Conservation (phyloP, 345 rosid genomes). For the Acer yangbiense region DNA sequence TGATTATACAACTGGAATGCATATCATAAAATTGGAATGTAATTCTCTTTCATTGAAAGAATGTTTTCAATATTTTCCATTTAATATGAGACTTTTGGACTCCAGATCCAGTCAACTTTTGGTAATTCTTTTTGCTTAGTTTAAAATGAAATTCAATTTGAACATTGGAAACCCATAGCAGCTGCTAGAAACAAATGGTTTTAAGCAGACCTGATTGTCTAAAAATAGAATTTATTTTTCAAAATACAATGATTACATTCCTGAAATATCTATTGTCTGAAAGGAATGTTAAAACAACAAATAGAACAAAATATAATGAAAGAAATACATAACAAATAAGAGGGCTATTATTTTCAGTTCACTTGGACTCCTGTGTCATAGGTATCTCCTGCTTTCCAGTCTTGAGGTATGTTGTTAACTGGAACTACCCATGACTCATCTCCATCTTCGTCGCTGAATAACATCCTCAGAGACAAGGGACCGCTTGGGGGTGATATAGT, state of each 20-base stretch:
- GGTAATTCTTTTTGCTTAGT: too few relatives aligned
- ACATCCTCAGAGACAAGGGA: slow-evolving; percentile 60
- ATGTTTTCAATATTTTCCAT: neutral
- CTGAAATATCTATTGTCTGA: slow-evolving; percentile 8
- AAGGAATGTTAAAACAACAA: slow-evolving; percentile 8
- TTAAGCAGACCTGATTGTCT: slow-evolving; percentile 12
- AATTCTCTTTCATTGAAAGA: neutral
- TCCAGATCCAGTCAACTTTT: too few relatives aligned
- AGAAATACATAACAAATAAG: slow-evolving; percentile 12
- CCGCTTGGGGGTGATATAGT: slow-evolving; percentile 62
- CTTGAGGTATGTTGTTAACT: slow-evolving; percentile 52
- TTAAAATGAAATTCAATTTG: too few relatives aligned
- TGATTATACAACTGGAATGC: neutral
- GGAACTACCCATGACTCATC: slow-evolving; percentile 69
- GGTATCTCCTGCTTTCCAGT: slow-evolving; percentile 66
- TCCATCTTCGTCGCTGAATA: slow-evolving; percentile 57
- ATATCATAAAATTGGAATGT: too few relatives aligned
- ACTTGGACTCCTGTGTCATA: slow-evolving; percentile 69
- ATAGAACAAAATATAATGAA: slow-evolving; percentile 13
- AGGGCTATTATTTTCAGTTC: slow-evolving; percentile 20
- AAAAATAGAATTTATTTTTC: slow-evolving; percentile 10
- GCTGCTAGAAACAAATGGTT: neutral
- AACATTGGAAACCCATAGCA: neutral
- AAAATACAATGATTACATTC: slow-evolving; percentile 26
- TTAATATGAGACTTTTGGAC: neutral